Base-by-base conservation (phyloP, 495 filamentous ascomycete genomes). In the Ascobolus immersus region DNA sequence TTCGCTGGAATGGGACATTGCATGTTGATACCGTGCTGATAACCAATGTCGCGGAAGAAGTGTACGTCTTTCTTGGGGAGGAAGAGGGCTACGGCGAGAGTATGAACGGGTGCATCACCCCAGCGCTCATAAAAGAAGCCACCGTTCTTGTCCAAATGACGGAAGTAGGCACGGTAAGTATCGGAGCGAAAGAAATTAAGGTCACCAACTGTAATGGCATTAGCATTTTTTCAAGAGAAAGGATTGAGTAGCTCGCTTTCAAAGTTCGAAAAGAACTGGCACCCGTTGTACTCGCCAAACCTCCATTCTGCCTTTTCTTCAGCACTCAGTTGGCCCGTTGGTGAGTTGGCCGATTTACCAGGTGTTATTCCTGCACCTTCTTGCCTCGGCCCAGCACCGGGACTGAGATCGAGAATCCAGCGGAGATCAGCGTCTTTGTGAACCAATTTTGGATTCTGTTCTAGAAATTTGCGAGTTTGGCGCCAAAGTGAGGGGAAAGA, bases 61-160 rank as follows among this genome's bases (percentile, higher is more conserved):
- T 54, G 57, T 18, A 58, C 51, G 38, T 55, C 51, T 21, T 34
- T 51, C 39, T 55, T 58, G 1, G 57, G 55, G 17, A 57, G 35
- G 34, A 64, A 62, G 49, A 64, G 56, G 27, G 54, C 56, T 15
- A 62, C 57, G 29, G 56, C 57, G 12, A 64, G 46, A 4, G 59
- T 61, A 47, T 71, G 68, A 18, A 73, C 62, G n/a, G 69, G 67
- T 10, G 66, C 69, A 44, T 72, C 69, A 15, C 67, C 69, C 89
- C 89, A 99, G 34, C 89, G 59, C 58, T 99, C 89, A 46, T 99
- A 99, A 53, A 90, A 99, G 67, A 99, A 99, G 22, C 86, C 86
- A 21, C 89, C 89, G 0, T 80, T 74, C 14, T 75, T 68, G 55
- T 99, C 89, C 21, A 99, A 59, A 50, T 93, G 78, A 51, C 91